phyloP scores from a whole-genome alignment of 192 early-diverging fungal genomes.

The Backusella tarrabulga region DNA sequence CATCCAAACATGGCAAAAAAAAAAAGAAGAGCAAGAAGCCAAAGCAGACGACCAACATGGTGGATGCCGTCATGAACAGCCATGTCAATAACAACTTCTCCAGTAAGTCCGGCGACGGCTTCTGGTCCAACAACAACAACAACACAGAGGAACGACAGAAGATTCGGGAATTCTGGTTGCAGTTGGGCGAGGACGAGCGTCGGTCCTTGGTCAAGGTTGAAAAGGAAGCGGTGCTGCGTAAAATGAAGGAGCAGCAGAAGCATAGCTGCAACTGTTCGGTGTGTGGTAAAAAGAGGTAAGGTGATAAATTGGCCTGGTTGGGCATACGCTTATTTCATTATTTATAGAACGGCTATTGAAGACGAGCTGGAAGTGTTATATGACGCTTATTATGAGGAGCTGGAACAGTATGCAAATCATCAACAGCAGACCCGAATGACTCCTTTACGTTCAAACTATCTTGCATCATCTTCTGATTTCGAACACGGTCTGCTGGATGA shows the following conservation, averaged over 20 bases:
- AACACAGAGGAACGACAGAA: slow-evolving; percentile 72
- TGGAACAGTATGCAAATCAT: slow-evolving; percentile 81
- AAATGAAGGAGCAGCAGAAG: slow-evolving; percentile 89
- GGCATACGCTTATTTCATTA: neutral
- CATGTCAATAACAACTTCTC: neutral
- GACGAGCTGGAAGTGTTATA: slow-evolving; percentile 84
- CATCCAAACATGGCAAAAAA: neutral
- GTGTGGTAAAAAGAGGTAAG: slow-evolving; percentile 77
- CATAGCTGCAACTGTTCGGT: slow-evolving; percentile 80
- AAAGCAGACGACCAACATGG: neutral
- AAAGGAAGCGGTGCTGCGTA: slow-evolving; percentile 82
- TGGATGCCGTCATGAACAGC: neutral
- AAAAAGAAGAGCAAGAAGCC: neutral
- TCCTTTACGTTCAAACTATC: neutral
- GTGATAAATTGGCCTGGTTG: neutral
- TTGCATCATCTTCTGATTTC: neutral
- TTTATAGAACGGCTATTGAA: slow-evolving; percentile 70
- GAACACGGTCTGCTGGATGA: slow-evolving; percentile 39
- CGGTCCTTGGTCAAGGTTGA: slow-evolving; percentile 77
- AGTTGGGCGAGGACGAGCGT: slow-evolving; percentile 76
- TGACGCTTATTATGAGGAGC: slow-evolving; percentile 86
- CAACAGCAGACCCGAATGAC: slow-evolving; percentile 45
- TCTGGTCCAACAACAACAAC: slow-evolving; percentile 56
- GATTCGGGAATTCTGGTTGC: slow-evolving; percentile 85
- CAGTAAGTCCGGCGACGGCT: neutral